phyloP scores from a whole-genome alignment of 108 stramenopile species.

The Stephanodiscus triporus region DNA sequence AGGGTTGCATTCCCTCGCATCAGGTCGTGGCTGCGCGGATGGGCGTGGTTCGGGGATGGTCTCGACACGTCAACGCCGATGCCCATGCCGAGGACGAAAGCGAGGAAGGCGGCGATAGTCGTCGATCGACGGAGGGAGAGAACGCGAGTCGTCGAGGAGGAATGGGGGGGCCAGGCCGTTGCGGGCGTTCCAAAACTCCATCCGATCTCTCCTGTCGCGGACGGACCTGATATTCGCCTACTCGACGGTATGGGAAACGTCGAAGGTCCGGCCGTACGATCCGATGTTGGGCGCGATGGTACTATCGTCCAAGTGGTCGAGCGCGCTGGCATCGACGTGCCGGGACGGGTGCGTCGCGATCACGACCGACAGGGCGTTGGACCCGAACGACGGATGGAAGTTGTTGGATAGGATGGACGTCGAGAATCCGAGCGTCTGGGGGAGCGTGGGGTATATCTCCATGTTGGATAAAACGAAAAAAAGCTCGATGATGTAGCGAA shows the following conservation, averaged over 20 bases:
- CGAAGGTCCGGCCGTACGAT: constrained; percentile 45
- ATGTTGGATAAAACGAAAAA: constrained; percentile 36
- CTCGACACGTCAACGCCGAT: too few species aligned
- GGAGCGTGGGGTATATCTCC: constrained; percentile 68
- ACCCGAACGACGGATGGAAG: constrained; percentile 73
- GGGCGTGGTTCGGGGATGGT: too few species aligned
- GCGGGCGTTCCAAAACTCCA: too few species aligned
- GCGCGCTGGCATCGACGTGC: constrained; percentile 55
- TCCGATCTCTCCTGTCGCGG: constrained; percentile 48
- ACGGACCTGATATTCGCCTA: constrained; percentile 76
- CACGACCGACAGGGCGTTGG: constrained; percentile 76
- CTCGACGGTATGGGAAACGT: constrained; percentile 63
- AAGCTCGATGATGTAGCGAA: not conserved
- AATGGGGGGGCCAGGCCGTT: too few species aligned
- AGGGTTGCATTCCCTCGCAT: too few species aligned
- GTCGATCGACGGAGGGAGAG: constrained; percentile 32
- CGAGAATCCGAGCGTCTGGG: constrained; percentile 75
- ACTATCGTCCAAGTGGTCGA: constrained; percentile 67
- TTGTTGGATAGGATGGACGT: constrained; percentile 72
- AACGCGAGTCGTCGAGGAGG: constrained; percentile 20
- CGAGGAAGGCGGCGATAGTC: too few species aligned
- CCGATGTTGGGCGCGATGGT: constrained; percentile 63
- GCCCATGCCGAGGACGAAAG: too few species aligned
- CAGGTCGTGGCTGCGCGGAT: too few species aligned
- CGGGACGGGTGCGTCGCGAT: constrained; percentile 60